These are phyloP conservation scores for Rhizophora mangle DNA, from an alignment of 345 rosid genomes.

Conservation along the genomic window DNA sequence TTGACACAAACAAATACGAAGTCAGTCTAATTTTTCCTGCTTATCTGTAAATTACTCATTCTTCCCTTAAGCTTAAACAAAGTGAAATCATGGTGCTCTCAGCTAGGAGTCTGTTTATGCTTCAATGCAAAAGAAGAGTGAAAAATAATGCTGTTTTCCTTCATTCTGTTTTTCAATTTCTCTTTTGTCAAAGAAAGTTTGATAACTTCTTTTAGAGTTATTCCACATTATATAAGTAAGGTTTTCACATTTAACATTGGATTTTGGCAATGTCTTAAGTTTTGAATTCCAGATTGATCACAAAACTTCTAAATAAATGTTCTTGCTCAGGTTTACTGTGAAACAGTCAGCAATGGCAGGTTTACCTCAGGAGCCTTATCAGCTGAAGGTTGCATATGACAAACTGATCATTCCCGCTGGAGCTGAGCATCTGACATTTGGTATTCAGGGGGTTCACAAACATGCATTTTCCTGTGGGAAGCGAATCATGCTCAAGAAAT, in stretches of 20 bases:
- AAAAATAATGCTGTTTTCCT: too few relatives aligned
- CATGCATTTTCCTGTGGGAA: slow-evolving; percentile 81
- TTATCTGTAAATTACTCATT: background rate
- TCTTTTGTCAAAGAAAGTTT: too few relatives aligned
- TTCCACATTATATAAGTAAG: too few relatives aligned
- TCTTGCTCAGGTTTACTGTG: slow-evolving; percentile 61
- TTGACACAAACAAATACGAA: slow-evolving; percentile 67
- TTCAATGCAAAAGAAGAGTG: too few relatives aligned
- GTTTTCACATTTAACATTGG: too few relatives aligned
- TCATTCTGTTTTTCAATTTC: too few relatives aligned
- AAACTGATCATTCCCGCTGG: slow-evolving; percentile 83
- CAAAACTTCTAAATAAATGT: background rate
- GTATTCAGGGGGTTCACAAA: slow-evolving; percentile 76
- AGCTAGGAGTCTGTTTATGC: too few relatives aligned
- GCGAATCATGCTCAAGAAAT: slow-evolving; percentile 90
- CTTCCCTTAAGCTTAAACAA: background rate
- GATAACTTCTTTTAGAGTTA: too few relatives aligned
- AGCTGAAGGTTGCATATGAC: slow-evolving; percentile 79
- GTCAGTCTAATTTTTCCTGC: slow-evolving; percentile 31
- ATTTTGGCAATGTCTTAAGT: too few relatives aligned
- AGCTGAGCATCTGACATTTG: slow-evolving; percentile 87
- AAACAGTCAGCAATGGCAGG: slow-evolving; percentile 51
- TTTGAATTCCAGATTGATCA: too few relatives aligned
- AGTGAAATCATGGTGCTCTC: too few relatives aligned
- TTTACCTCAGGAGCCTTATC: slow-evolving; percentile 55